phyloP scores from a whole-genome alignment of 768 basidiomycete genomes.

The Amylocystis lapponica region DNA sequence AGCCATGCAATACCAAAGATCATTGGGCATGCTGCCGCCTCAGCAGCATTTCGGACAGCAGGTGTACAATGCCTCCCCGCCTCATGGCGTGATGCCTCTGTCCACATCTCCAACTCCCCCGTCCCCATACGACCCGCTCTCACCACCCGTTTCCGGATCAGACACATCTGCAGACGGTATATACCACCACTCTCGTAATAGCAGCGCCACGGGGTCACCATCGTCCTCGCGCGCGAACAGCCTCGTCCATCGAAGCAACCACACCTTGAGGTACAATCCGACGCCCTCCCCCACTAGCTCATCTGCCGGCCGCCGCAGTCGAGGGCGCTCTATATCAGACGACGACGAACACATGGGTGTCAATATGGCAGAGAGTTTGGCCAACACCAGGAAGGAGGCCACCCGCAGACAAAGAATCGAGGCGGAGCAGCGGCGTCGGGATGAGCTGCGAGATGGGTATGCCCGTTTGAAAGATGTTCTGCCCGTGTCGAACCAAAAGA shows the following conservation, averaged over 20 bases:
- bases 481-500: conserved; percentile 84
- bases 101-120: conserved; percentile 60
- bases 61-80: conserved; percentile 47
- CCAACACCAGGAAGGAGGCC: conserved; percentile 76
- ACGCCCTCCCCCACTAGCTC: conserved; percentile 77
- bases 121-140: conserved; percentile 78
- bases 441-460: conserved; percentile 88
- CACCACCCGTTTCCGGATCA: conserved; percentile 84
- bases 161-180: conserved; percentile 82
- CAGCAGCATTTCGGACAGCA: conserved; percentile 49
- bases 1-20: conserved; percentile 49
- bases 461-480: conserved; percentile 83
- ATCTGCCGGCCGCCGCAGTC: conserved; percentile 58
- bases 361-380: conserved; percentile 63
- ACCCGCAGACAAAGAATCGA: conserved; percentile 81
- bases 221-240: conserved; percentile 71
- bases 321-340: conserved; percentile 64
- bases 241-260: conserved; percentile 74
- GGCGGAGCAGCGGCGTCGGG: conserved; percentile 84
- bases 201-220: conserved; percentile 70
- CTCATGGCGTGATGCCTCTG: conserved; percentile 64
- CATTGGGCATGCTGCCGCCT: conserved; percentile 60
- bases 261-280: conserved; percentile 66
- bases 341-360: conserved; percentile 65
- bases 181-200: conserved; percentile 71